Evolutionary conservation across 1,284 basidiomycete genomes (phyloP), one percentile per base, ranked within the genome.

Genomic region (Papiliotrema fonsecae): DNA sequence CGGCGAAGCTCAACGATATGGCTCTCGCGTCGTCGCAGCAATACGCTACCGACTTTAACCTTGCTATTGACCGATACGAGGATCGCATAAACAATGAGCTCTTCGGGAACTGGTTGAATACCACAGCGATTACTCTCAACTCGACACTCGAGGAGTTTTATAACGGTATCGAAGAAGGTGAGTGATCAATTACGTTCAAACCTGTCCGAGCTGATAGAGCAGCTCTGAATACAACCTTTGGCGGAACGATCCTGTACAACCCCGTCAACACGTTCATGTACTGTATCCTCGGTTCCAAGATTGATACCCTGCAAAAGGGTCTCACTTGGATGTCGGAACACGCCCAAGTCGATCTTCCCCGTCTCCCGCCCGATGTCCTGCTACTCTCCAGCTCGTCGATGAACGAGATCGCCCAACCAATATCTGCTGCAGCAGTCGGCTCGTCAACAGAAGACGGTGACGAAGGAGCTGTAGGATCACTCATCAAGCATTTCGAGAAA

Each of bases 281-380:
- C 61, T 98, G 94, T 69, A 79, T 97, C 61, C 79, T 97, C 56
- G 92, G 93, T 5, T 81, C 81, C 52, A 98, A 98, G 69, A 84
- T 97, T 42, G 77, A 82, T 49, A 87, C 84, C 6, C 79, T 98
- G 60, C 88, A 93, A 71, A 79, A 82, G 19, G 92, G 87, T 7
- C 77, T 97, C 42, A 96, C 89, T 0, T 97, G 94, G 81, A 77
- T 97, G 53, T 86, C 93, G 61, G 77, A 91, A 56, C 91, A 94
- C 69, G 83, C 93, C 32, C 76, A 82, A 40, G 78, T 96, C 56
- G 76, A 87, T 56, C 80, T 97, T 45, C 84, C 88, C 0, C 79
- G 78, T 30, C 79, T 96, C 34, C 84, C 87, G 49, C 74, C 84
- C 42, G 79, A 80, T 49, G 79, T 85, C 32, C 82, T 97, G 48